Evolutionary conservation across 1,139 yeast species (phyloP), one percentile per base, ranked within the genome.

Genomic region (Geotrichum restrictum): DNA sequence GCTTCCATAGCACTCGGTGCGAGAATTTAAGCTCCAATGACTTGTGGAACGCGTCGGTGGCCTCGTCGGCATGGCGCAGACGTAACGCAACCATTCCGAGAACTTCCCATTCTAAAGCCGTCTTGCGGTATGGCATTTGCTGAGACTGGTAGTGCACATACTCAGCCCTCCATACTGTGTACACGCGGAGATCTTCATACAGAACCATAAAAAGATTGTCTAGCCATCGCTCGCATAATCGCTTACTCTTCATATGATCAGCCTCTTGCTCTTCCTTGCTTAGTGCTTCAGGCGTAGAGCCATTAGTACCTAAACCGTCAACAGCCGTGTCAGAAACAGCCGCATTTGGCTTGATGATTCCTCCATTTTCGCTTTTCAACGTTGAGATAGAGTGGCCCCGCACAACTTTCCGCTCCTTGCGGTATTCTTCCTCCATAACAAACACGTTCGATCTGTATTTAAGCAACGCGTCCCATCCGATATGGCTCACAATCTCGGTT

Each of bases 181-280:
- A 88, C 14, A 88, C 88, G 55, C 91, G 79, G 61, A 93, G 76
- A 66, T 93, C 98, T 62, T 89, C 96, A 66, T 88, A 93, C 49
- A 93, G 74, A 33, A 88, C 82, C 77, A 89, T 78, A 66, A 93
- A 91, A 57, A 93, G 74, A 59, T 88, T 84, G 67, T 93, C 98
- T 54, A 93, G 75, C 96, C 98, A 91, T 61, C 95, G 78, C 69
- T 93, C 98, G 70, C 98, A 91, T 55, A 93, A 76, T 55, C 98
- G 76, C 65, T 93, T 93, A 61, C 78, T 76, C 58, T 79, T 81
- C 63, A 88, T 58, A 21, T 60, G 60, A 24, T 58, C 58, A 16
- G 34, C 46, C 13, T 29, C 48, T 24, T 14, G 8, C 13, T 43
- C 38, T n/a, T 19, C 39, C n/a, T 40, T 40, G 33, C 22, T 40